Conservation (phyloP, 1,139 yeast species). For the Pichia sp. region DNA sequence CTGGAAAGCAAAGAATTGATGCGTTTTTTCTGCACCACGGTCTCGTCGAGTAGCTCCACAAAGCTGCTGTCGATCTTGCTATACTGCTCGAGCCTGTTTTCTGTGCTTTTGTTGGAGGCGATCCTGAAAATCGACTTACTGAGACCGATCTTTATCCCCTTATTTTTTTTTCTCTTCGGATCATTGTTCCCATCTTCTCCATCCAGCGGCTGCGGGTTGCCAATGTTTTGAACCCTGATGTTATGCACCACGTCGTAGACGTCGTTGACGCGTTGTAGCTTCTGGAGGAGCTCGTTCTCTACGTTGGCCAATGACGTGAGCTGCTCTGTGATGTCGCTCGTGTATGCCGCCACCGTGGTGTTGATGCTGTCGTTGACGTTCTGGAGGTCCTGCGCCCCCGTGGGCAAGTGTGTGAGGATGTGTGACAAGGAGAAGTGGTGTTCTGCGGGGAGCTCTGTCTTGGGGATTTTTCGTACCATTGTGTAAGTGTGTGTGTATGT, state of each 20-base stretch:
- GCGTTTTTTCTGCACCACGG: conserved; percentile 19
- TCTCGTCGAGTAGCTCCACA: conserved; percentile 22
- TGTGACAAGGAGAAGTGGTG: conserved; percentile 15
- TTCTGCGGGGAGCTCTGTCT: conserved; percentile 15
- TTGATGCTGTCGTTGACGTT: conserved; percentile 13
- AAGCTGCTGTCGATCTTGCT: conserved; percentile 31
- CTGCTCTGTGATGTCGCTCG: conserved; percentile 18
- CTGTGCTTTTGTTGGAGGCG: background rate
- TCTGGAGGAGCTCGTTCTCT: conserved; percentile 13
- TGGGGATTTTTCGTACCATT: conserved; percentile 6
- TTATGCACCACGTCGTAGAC: conserved; percentile 16
- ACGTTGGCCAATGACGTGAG: conserved; percentile 8
- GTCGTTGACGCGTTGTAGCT: conserved; percentile 10
- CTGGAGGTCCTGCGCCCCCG: conserved; percentile 6
- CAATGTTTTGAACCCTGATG: conserved; percentile 9
- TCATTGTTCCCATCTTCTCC: background rate
- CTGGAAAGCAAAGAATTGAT: conserved; percentile 23
- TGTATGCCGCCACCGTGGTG: conserved; percentile 9
- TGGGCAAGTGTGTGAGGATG: conserved; percentile 12
- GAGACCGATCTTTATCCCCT: background rate
- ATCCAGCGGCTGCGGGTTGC: conserved; percentile 7
- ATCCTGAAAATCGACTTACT: conserved; percentile 13
- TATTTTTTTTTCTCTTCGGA: background rate
- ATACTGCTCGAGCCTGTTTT: conserved; percentile 8
- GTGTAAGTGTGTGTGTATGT: background rate